Evolutionary conservation across 179 eudicot species (phyloP), one percentile per base, ranked within the genome.

Genomic region (Spergularia azorica): DNA sequence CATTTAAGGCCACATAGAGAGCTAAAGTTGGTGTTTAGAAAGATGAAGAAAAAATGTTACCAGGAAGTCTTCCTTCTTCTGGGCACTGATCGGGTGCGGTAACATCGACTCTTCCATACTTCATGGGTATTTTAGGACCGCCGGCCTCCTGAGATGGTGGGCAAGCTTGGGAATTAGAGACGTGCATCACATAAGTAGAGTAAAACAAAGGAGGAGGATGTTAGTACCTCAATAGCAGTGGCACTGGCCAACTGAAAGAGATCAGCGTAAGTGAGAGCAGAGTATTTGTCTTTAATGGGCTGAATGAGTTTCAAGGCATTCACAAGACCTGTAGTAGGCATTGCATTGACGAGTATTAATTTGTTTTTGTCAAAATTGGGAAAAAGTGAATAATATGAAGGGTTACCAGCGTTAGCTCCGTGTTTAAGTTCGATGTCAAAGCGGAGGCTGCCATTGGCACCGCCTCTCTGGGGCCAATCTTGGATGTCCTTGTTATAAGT

Each of bases 61-160:
- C 98, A 20, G 98, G 98, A 74, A 95, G 98, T 79, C 98, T 90
- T 74, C 98, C 98, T 89, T 95, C 98, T 90, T 95, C 98, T 65
- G 98, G 98, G 71, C 98, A 95, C 78, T 95, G 90, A 10, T 88
- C 94, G 46, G 97, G 93, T 72, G 63, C 87, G 46, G 91, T 69
- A 10, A 84, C 92, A 75, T 95, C 98, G 67, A 95, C 98, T 85
- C 98, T 93, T 73, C 98, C 98, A 86, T 91, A 95, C 81, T 87
- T 93, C 97, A 91, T 95, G 21, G 97, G 97, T 67, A 95, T 83
- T 82, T 86, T 93, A 26, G 98, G 98, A 55, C 98, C 98, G 36
- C 98, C 98, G 81, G 98, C 98, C 82, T 95, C 98, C 98, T 95
- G 83, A 38, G 77, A 70, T 82, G 58, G 72, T 14, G 43, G 43